phyloP scores from a whole-genome alignment of 495 filamentous ascomycete species.

The Thermochaetoides thermophila region DNA sequence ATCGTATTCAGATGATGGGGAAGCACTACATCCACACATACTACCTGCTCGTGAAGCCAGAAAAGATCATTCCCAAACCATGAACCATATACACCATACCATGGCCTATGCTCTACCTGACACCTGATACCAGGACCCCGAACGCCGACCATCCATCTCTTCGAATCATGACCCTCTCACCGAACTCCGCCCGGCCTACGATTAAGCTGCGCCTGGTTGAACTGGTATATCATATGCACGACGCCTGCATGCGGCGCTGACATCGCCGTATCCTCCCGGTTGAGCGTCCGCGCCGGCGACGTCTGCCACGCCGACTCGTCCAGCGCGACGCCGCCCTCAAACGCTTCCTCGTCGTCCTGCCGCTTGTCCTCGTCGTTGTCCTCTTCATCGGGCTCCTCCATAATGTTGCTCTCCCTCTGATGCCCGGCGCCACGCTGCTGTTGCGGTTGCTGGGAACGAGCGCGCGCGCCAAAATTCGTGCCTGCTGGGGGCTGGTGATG shows the following conservation, averaged over 20 bases:
- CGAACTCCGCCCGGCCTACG: conserved; percentile 24
- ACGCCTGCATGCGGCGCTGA: conserved; percentile 47
- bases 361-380: conserved; percentile 59
- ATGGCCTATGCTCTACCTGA: too few relatives aligned
- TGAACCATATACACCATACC: too few relatives aligned
- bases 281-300: conserved; percentile 26
- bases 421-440: conserved; percentile 29
- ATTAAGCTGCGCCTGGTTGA: conserved; percentile 69
- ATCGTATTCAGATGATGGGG: too few relatives aligned
- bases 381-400: conserved; percentile 36
- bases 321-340: conserved; percentile 29
- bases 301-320: conserved; percentile 42
- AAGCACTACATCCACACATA: too few relatives aligned
- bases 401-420: conserved; percentile 27
- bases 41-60: too few relatives aligned
- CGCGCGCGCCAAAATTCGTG: too few relatives aligned
- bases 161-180: too few relatives aligned
- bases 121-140: too few relatives aligned
- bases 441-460: too few relatives aligned
- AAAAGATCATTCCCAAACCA: too few relatives aligned
- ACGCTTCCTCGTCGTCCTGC: conserved; percentile 50
- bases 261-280: conserved; percentile 25
- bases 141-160: too few relatives aligned
- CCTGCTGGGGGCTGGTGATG: conserved; percentile 82
- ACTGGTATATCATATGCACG: conserved; percentile 76